Conservation (phyloP, 352 stramenopile species). For the Phytophthora melonis region DNA sequence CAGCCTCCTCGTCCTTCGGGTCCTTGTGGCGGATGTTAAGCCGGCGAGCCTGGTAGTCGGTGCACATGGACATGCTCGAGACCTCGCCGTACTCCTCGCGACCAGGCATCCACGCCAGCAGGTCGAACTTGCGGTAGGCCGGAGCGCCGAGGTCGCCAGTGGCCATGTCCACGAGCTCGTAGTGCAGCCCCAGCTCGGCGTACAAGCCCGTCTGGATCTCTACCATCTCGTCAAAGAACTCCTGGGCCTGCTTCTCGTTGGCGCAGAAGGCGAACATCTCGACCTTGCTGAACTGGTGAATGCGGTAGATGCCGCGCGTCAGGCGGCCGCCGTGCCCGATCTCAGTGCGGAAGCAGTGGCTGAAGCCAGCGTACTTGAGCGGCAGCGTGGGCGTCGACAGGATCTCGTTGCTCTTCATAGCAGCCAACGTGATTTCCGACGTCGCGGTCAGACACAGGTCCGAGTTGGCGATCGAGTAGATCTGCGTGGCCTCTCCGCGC, state of each 20-base stretch:
- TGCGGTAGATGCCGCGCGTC: constrained; percentile 87
- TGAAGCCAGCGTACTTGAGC: constrained; percentile 83
- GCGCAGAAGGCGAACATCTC: constrained; percentile 91
- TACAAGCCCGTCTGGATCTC: constrained; percentile 83
- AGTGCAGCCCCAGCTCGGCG: constrained; percentile 80
- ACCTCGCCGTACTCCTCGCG: constrained; percentile 84
- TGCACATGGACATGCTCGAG: constrained; percentile 91
- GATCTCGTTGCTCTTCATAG: constrained; percentile 82
- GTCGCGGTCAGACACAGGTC: constrained; percentile 88
- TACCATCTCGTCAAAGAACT: constrained; percentile 85
- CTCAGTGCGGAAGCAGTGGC: constrained; percentile 91
- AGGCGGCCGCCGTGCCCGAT: constrained; percentile 79
- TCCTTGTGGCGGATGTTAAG: constrained; percentile 89
- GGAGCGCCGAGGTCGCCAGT: constrained; percentile 82
- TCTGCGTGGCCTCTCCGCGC: constrained; percentile 86
- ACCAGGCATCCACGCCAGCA: constrained; percentile 90
- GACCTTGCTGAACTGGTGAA: constrained; percentile 93
- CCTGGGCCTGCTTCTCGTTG: constrained; percentile 68
- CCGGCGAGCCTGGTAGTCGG: constrained; percentile 88
- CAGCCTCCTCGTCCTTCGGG: constrained; percentile 51
- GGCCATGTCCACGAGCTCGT: constrained; percentile 88
- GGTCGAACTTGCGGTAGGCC: constrained; percentile 89
- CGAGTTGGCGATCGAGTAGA: constrained; percentile 88
- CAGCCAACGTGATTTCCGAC: constrained; percentile 88
- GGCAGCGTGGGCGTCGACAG: constrained; percentile 64